Percentiles rank a stretch among this genome's conserved stretches.
Evolutionary conservation across 1,284 basidiomycete species (phyloP).

Genomic region (Afroboletus lepidellus): DNA sequence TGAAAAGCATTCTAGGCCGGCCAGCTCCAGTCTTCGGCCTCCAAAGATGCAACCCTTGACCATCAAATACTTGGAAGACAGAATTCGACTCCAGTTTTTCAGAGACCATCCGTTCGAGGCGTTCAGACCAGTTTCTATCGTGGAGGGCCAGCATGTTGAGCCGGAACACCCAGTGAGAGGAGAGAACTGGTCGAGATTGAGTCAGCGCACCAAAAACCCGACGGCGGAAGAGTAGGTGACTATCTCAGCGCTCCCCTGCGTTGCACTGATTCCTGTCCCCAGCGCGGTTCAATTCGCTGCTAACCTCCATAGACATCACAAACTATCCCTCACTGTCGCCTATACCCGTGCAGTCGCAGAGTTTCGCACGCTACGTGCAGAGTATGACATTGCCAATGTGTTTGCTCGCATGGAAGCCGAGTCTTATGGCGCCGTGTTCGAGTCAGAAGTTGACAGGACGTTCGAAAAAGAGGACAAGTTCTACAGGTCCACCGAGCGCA

Average conservation of each 20-base stretch:
- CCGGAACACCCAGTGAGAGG: conserved; percentile 59
- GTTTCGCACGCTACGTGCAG: conserved; percentile 83
- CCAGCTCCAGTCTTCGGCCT: conserved; percentile 36
- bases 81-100: conserved; percentile 89
- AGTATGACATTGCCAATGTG: conserved; percentile 75
- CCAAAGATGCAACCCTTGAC: conserved; percentile 56
- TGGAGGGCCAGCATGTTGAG: conserved; percentile 66
- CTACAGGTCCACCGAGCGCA: conserved; percentile 57
- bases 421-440: conserved; percentile 71
- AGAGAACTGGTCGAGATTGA: conserved; percentile 67
- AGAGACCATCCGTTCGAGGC: conserved; percentile 96
- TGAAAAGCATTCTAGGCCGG: conserved; percentile 24
- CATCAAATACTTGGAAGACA: conserved; percentile 84
- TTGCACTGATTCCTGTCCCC: conserved; percentile 14
- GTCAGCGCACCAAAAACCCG: conserved; percentile 82
- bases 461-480: conserved; percentile 63
- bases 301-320: conserved; percentile 71
- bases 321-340: conserved; percentile 72
- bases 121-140: conserved; percentile 76
- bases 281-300: conserved; percentile 83
- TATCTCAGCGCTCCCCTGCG: conserved; percentile 15
- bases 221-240: conserved; percentile 84
- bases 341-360: conserved; percentile 81
- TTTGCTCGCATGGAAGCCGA: conserved; percentile 84
- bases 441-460: conserved; percentile 58